Conservation (phyloP, 495 filamentous ascomycete species). For the Neurospora sp. region DNA sequence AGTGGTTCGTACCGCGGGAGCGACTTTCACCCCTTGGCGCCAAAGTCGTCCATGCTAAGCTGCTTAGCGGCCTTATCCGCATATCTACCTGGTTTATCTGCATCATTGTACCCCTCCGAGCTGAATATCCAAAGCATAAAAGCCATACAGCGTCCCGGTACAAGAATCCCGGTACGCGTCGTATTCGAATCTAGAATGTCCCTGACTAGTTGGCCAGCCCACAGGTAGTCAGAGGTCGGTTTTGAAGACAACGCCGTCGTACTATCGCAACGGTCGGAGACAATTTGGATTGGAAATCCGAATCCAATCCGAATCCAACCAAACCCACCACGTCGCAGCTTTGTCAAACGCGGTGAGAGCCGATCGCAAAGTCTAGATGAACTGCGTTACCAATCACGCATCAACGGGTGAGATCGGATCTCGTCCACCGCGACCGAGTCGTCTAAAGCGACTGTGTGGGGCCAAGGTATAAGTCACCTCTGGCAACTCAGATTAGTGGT, state of each 20-base stretch:
- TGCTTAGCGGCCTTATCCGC: not conserved
- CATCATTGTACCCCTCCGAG: not conserved
- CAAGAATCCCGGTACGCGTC: not conserved
- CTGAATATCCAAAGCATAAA: not conserved
- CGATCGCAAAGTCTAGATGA: not conserved
- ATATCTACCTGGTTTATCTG: accelerated
- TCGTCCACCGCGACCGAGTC: not conserved
- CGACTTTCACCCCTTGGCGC: not conserved
- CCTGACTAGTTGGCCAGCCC: not conserved
- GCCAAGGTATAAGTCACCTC: too few species aligned
- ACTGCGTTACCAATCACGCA: not conserved
- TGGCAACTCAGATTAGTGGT: too few species aligned
- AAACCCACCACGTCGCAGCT: not conserved
- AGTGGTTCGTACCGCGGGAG: not conserved
- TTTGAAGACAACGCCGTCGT: not conserved
- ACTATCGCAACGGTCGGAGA: not conserved
- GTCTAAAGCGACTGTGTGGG: too few species aligned
- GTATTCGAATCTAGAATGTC: not conserved
- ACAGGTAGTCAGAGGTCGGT: not conserved
- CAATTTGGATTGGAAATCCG: not conserved
- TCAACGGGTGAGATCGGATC: not conserved
- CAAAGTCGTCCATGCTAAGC: not conserved
- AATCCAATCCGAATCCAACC: not conserved
- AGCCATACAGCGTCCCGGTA: not conserved
- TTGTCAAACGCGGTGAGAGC: not conserved